A percentile compares a stretch with the other conserved stretches of the same genome.
Evolutionary conservation across 148 eudicot species (phyloP).

Genomic region (Vaccinium darrowii): DNA sequence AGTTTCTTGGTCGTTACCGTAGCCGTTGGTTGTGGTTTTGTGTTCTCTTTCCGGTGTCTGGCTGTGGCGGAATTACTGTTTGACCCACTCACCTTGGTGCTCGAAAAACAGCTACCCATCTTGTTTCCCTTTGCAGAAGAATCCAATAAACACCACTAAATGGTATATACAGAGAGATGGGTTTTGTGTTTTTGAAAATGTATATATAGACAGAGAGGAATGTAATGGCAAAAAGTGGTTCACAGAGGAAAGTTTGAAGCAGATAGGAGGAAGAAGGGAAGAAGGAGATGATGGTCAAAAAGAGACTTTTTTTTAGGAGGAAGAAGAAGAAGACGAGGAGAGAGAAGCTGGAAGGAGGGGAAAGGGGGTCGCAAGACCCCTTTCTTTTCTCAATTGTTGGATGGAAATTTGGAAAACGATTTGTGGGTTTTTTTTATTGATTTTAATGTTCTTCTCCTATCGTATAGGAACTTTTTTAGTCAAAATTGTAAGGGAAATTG

Average conservation of each 20-base stretch:
- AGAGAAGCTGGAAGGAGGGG: neutral
- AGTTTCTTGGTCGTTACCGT: constrained; percentile 18
- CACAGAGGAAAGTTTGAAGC: constrained; percentile 27
- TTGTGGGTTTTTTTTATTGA: neutral
- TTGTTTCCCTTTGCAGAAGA: neutral
- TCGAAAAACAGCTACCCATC: constrained; percentile 76
- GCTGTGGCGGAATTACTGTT: constrained; percentile 40
- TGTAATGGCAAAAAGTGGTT: neutral
- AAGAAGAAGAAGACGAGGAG: neutral
- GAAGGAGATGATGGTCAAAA: constrained; percentile 30
- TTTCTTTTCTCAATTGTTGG: constrained; percentile 1
- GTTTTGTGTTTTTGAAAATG: neutral
- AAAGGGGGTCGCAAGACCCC: neutral
- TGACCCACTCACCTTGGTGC: constrained; percentile 52
- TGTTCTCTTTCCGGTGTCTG: constrained; percentile 5
- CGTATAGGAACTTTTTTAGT: neutral
- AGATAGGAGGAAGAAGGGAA: constrained; percentile 26
- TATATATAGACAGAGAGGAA: neutral
- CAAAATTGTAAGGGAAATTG: neutral
- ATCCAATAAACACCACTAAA: neutral
- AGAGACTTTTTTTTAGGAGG: constrained; percentile 3
- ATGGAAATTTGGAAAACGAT: neutral
- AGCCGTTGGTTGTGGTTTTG: constrained; percentile 17
- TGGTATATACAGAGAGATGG: neutral
- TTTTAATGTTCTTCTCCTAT: neutral